Evolutionary conservation across 2,329 filamentous ascomycete genomes (phyloP), one percentile per base, ranked within the genome.

Genomic region (Amauroascus verrucosus): DNA sequence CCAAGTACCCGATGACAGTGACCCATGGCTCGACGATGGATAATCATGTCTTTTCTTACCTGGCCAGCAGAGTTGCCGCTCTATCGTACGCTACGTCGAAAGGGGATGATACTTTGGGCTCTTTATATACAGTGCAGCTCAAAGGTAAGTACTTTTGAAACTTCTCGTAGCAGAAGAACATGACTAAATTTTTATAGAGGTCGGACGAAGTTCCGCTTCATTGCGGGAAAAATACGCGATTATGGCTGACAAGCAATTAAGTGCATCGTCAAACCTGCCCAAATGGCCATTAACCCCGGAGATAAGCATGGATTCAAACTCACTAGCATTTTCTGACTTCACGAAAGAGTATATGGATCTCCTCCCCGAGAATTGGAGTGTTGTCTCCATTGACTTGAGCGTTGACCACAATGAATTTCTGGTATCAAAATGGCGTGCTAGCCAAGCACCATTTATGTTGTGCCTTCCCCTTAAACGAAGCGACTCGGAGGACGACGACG

Each of bases 401-500:
- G 86, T 95, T 51, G 84, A 84, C 60, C 80, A 78, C 37, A 85
- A 88, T 52, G 93, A 97, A 64, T 78, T 98, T 3, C 89, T 87
- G 60, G 83, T 97, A 57, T 90, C 88, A n/a, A 88, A 88, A 62
- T 81, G 95, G 32, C 83, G 87, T 58, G 77, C 82, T 8, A 82
- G 81, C 1, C 79, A 85, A 48, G 82, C 80, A 24, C 93, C 93
- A 0, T 94, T 98, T 63, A 82, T 95, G 50, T 75, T 98, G 48
- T 84, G 90, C 5, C 75, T 98, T 20, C 93, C 93, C 0, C 79
- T 98, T 22, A 84, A 86, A 60, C 78, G 91, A 40, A 87, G 91
- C 51, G 87, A 83, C 59, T 86, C 84, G 0, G 83, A 89, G 20
- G 88, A 93, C 59, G 79, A 83, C 28, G 88, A 93, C 44, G 80